Evolutionary conservation across 495 filamentous ascomycete genomes (phyloP).

Genomic region (Bombardia bombarda): DNA sequence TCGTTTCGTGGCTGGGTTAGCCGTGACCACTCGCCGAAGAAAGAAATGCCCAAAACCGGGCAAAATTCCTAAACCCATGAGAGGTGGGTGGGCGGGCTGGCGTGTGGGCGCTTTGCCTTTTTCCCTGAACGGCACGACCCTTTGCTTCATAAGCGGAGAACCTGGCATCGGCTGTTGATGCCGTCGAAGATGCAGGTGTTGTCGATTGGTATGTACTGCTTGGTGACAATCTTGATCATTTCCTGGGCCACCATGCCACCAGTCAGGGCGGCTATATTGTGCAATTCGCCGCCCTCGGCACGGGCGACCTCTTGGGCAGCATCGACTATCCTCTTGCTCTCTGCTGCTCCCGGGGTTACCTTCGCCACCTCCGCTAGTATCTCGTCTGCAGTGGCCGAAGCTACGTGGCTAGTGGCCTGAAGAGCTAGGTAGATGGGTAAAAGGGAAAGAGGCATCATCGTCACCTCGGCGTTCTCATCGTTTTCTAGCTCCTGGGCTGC

Average conservation of each 20-base stretch:
- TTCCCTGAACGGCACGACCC: constrained; percentile 1
- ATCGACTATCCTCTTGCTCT: constrained; percentile 38
- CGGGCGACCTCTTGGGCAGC: constrained; percentile 61
- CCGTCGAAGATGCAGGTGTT: constrained; percentile 94
- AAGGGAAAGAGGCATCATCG: constrained; percentile 50
- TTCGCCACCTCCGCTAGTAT: constrained; percentile 28
- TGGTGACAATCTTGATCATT: constrained; percentile 89
- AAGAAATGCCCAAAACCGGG: constrained; percentile 1
- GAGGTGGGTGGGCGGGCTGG: neutral
- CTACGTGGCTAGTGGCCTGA: constrained; percentile 41
- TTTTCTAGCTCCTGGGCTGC: constrained; percentile 30
- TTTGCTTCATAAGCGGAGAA: constrained; percentile 44
- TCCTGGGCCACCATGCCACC: constrained; percentile 95
- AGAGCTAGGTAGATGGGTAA: constrained; percentile 73
- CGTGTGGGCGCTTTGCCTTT: neutral
- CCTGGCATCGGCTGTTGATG: constrained; percentile 67
- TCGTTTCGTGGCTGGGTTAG: too few species aligned
- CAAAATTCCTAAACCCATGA: neutral
- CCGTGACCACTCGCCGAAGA: too few species aligned
- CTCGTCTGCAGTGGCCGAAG: constrained; percentile 36
- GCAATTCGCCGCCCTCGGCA: constrained; percentile 78
- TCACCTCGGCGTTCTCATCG: constrained; percentile 34
- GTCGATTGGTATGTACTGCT: constrained; percentile 92
- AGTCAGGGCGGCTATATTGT: constrained; percentile 85
- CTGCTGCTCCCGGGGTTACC: constrained; percentile 35